A percentile compares a stretch with the other conserved stretches of the same genome.
These are phyloP conservation scores for Corynespora cassiicola DNA, from an alignment of 2,329 filamentous ascomycete genomes.

Conservation along the genomic window DNA sequence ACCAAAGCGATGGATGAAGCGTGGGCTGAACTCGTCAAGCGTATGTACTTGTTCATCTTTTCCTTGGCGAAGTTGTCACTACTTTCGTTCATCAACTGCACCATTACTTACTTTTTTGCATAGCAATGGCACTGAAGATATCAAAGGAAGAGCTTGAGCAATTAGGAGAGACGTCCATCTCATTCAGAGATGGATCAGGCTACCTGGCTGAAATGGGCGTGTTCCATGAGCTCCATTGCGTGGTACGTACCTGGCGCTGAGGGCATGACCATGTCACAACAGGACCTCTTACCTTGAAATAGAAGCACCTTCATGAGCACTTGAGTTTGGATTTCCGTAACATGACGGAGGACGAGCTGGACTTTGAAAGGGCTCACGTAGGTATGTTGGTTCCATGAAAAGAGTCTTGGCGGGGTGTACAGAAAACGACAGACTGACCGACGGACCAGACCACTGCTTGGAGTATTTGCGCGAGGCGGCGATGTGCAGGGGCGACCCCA, in stretches of 20 bases:
- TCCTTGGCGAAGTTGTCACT: no score
- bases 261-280: no score
- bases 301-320: slow-evolving; percentile 3
- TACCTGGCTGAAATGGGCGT: slow-evolving; percentile 8
- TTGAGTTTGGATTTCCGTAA: slow-evolving; percentile 5
- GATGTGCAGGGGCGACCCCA: slow-evolving; percentile 12
- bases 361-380: slow-evolving; percentile 6
- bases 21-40: slow-evolving; percentile 8
- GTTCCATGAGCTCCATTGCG: slow-evolving; percentile 12
- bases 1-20: slow-evolving; percentile 6
- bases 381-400: slow-evolving; percentile 5
- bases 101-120: background rate
- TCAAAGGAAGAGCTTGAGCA: slow-evolving; percentile 2
- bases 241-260: slow-evolving; percentile 8
- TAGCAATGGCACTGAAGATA: slow-evolving; percentile 10
- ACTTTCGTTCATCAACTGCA: background rate
- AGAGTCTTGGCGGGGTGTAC: no score
- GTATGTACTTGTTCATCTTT: slow-evolving; percentile 1
- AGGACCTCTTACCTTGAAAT: no score
- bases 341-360: slow-evolving; percentile 4
- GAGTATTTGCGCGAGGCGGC: slow-evolving; percentile 11
- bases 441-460: slow-evolving; percentile 15
- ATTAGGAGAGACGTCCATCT: slow-evolving; percentile 5
- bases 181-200: slow-evolving; percentile 7
- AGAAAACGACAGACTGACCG: background rate